A percentile compares a stretch with the other conserved stretches of the same genome.
Conservation (phyloP, 176 grass and related monocot genomes). For the Canna indica region DNA sequence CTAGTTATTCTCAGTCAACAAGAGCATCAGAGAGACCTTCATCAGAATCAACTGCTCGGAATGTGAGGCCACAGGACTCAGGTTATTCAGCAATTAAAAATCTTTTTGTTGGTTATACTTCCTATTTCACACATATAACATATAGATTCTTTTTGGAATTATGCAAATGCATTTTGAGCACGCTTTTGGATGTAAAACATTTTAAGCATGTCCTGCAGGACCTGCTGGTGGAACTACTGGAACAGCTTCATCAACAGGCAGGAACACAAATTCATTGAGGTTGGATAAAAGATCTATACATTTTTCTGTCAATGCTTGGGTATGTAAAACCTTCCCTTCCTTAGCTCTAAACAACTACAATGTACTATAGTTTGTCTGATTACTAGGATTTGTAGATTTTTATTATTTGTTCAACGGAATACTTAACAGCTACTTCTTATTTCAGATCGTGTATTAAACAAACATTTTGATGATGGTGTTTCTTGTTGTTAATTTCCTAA, state of each 20-base stretch:
- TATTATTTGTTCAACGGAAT: too few relatives aligned
- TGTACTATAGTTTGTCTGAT: not conserved
- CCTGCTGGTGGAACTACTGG: conserved; percentile 28
- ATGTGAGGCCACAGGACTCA: conserved; percentile 53
- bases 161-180: not conserved
- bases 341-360: not conserved
- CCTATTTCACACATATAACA: too few relatives aligned
- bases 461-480: too few relatives aligned
- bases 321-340: conserved; percentile 18
- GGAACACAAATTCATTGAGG: conserved; percentile 40
- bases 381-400: not conserved
- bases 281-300: conserved; percentile 67
- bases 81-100: conserved; percentile 30
- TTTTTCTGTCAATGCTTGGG: conserved; percentile 87
- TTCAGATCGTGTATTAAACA: too few relatives aligned
- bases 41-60: conserved; percentile 38
- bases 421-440: too few relatives aligned
- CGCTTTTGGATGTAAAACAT: not conserved
- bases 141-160: too few relatives aligned
- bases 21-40: conserved; percentile 32
- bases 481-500: too few relatives aligned
- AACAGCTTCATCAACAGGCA: conserved; percentile 24
- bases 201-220: conserved; percentile 21
- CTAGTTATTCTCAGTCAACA: conserved; percentile 40
- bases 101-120: not conserved